Evolutionary conservation across 768 basidiomycete species (phyloP).

Genomic region (Tylopilus balloui): DNA sequence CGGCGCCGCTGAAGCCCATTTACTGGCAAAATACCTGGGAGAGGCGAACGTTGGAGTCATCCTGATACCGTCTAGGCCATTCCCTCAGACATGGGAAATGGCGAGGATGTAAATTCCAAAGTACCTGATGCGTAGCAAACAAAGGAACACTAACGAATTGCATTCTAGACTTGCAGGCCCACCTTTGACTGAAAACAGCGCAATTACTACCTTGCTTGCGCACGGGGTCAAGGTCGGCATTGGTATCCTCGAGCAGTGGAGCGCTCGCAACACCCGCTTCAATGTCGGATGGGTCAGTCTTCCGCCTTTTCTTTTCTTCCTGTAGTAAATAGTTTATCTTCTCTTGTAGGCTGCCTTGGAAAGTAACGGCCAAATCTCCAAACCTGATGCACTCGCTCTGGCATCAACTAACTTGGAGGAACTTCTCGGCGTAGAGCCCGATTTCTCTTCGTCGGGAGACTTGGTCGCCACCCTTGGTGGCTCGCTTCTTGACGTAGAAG

Average conservation of each 20-base stretch:
- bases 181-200: conserved; percentile 40
- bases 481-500: conserved; percentile 43
- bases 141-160: conserved; percentile 10
- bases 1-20: conserved; percentile 65
- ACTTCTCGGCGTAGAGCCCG: conserved; percentile 30
- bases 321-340: conserved; percentile 1
- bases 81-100: conserved; percentile 69
- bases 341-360: conserved; percentile 37
- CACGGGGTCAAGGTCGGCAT: conserved; percentile 73
- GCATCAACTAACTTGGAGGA: conserved; percentile 53
- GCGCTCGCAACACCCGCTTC: conserved; percentile 71
- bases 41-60: conserved; percentile 68
- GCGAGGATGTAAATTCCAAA: conserved; percentile 29
- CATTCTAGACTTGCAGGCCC: conserved; percentile 28
- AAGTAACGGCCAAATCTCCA: conserved; percentile 35
- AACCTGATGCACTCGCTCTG: conserved; percentile 47
- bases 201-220: conserved; percentile 55
- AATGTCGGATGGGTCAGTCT: conserved; percentile 75
- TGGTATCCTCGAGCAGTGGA: conserved; percentile 63
- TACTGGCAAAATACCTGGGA: conserved; percentile 70
- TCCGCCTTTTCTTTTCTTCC: conserved; percentile 16
- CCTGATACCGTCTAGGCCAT: conserved; percentile 60
- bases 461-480: conserved; percentile 55
- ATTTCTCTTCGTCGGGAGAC: conserved; percentile 36
- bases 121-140: neutral